Evolutionary conservation across 768 basidiomycete genomes (phyloP), one percentile per base, ranked within the genome.

Genomic region (Steccherinum ochraceum): DNA sequence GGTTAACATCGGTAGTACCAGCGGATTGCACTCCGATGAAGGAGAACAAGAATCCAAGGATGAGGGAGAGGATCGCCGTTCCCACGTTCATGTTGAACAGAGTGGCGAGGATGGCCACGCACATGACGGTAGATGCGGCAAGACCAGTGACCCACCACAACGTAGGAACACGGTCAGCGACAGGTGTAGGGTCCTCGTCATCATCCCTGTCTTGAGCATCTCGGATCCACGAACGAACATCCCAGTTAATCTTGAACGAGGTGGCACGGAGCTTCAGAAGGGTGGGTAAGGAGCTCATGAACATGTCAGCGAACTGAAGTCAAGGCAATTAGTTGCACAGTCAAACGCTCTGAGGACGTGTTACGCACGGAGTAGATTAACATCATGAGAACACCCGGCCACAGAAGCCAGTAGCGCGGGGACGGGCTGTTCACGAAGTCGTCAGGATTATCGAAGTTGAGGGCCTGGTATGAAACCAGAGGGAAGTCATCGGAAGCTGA

Each of bases 351-450:
- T n/a, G 35, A 35, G 30, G n/a, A n/a, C n/a, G n/a, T 21, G 25
- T 20, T 35, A 35, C 30, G 30, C 7, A 49, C 48, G 44, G 79
- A 77, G 64, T 79, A 81, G 51, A 81, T 56, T 56, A 83, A 67
- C 78, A 83, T 81, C 65, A 81, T 69, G 45, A 81, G 60, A 52
- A 81, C 75, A 62, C 81, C 80, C 26, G 80, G 80, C 81, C 80
- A 81, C 27, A 81, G 64, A 45, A 82, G 68, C 81, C 80, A 81
- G 64, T 81, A 80, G 23, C 79, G 74, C 12, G 78, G 76, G 19
- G 78, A 81, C 1, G 80, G 78, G 0, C 55, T 54, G 20, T 67
- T 64, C 51, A 73, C 53, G 56, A 75, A 78, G 30, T 58, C 49
- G 1, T 64, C 50, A 11, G 74, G 72, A 49, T 81, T 72, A 1